Percentiles rank a stretch among this genome's conserved stretches.
phyloP scores from a whole-genome alignment of 2,329 filamentous ascomycete species.

The Fusarium buharicum region DNA sequence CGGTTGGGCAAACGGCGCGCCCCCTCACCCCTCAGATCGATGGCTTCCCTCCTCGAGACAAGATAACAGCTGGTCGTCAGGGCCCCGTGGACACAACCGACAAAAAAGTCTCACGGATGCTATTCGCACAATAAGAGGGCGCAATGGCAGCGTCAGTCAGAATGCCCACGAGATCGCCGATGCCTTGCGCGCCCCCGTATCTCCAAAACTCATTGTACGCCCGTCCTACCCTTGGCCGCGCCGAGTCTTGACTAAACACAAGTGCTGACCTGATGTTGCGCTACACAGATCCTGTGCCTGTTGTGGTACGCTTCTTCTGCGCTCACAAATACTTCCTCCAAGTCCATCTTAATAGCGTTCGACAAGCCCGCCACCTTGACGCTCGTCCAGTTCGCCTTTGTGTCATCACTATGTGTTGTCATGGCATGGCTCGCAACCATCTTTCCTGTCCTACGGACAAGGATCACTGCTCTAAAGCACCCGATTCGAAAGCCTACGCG shows the following conservation, averaged over 20 bases:
- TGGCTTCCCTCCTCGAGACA: slow-evolving; percentile 45
- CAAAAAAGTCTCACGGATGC: slow-evolving; percentile 92
- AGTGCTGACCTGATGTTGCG: slow-evolving; percentile 45
- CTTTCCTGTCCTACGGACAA: slow-evolving; percentile 75
- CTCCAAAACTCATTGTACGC: slow-evolving; percentile 83
- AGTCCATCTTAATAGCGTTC: slow-evolving; percentile 93
- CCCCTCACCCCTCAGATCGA: slow-evolving; percentile 46
- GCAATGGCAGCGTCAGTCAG: slow-evolving; percentile 87
- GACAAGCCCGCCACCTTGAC: slow-evolving; percentile 92
- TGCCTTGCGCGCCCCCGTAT: slow-evolving; percentile 89
- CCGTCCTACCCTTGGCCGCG: slow-evolving; percentile 5
- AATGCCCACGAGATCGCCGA: slow-evolving; percentile 95
- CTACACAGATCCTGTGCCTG: slow-evolving; percentile 78
- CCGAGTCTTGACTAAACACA: slow-evolving; percentile 21
- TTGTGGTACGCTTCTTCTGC: slow-evolving; percentile 97
- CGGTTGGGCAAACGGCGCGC: slow-evolving; percentile 45
- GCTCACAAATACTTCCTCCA: slow-evolving; percentile 96
- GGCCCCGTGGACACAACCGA: slow-evolving; percentile 67
- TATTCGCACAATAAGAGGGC: slow-evolving; percentile 81
- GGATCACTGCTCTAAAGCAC: slow-evolving; percentile 82
- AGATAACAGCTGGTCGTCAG: slow-evolving; percentile 43
- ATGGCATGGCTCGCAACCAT: slow-evolving; percentile 78
- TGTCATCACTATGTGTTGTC: slow-evolving; percentile 86
- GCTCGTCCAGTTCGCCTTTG: slow-evolving; percentile 91
- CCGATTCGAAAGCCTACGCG: slow-evolving; percentile 83